Evolutionary conservation across 305 asterid species (phyloP).

Genomic region (Solanum aculeatissimum): DNA sequence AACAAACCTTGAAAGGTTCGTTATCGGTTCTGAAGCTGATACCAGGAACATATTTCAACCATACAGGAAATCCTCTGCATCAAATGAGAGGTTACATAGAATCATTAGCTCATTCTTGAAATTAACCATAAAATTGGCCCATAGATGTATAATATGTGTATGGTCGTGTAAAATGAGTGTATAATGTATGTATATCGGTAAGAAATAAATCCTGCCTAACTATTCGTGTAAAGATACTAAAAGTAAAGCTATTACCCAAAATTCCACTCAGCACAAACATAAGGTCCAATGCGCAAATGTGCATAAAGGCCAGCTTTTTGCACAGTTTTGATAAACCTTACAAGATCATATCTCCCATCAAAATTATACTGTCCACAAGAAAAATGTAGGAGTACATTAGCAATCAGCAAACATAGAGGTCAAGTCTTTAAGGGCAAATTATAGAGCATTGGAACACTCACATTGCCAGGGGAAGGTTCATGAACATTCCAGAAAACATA

Average conservation of each 20-base stretch:
- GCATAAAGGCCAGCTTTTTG: slow-evolving; percentile 42
- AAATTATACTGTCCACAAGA: slow-evolving; percentile 33
- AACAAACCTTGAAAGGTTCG: slow-evolving; percentile 46
- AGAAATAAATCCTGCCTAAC: neutral
- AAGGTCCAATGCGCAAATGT: slow-evolving; percentile 54
- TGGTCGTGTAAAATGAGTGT: neutral
- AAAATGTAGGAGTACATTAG: neutral
- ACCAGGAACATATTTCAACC: slow-evolving; percentile 65
- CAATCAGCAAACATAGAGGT: neutral
- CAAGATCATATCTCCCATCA: slow-evolving; percentile 60
- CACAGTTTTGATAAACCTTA: slow-evolving; percentile 45
- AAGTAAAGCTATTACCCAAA: slow-evolving; percentile 32
- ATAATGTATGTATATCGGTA: neutral
- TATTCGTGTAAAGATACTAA: neutral
- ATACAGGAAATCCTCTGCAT: slow-evolving; percentile 65
- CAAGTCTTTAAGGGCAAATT: neutral
- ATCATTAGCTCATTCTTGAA: neutral
- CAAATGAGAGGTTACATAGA: neutral
- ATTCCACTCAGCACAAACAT: slow-evolving; percentile 70
- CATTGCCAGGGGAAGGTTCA: slow-evolving; percentile 60
- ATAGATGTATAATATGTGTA: neutral
- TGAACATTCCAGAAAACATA: slow-evolving; percentile 63
- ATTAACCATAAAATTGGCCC: neutral
- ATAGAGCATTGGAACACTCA: slow-evolving; percentile 18
- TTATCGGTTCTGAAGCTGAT: slow-evolving; percentile 60